Percentiles rank a stretch among this genome's conserved stretches.
These are phyloP conservation scores for Chamaecyparis obtusa DNA, from an alignment of 75 land plant species.

Conservation along the genomic window DNA sequence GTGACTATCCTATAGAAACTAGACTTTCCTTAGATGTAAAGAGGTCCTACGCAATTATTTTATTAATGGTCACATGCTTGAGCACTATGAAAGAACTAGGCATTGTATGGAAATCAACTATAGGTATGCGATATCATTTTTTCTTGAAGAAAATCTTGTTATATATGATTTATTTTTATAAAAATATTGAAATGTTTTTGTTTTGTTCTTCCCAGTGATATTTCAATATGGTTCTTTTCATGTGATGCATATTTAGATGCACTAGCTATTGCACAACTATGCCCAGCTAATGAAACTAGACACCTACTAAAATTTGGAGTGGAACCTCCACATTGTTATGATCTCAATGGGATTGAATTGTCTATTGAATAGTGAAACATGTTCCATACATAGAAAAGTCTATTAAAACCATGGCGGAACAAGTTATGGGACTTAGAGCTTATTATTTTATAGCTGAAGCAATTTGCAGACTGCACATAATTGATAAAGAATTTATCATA, in stretches of 20 bases:
- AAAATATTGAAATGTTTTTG: neutral
- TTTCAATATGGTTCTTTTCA: conserved; percentile 88
- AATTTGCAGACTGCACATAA: neutral
- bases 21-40: conserved; percentile 80
- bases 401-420: neutral
- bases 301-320: conserved; percentile 64
- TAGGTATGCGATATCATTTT: conserved; percentile 34
- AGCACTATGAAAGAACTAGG: conserved; percentile 48
- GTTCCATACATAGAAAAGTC: neutral
- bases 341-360: neutral
- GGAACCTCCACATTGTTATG: conserved; percentile 14
- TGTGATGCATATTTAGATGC: conserved; percentile 92
- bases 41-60: conserved; percentile 83
- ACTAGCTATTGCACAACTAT: conserved; percentile 56
- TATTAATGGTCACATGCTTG: conserved; percentile 87
- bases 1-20: conserved; percentile 62
- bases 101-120: conserved; percentile 71
- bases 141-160: neutral
- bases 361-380: neutral
- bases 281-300: conserved; percentile 66
- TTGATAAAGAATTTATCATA: neutral
- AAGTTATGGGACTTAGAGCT: neutral
- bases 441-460: neutral
- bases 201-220: conserved; percentile 53
- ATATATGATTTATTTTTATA: neutral